Conservation (phyloP, 1,139 yeast species). For the Waltiozyma sp. region DNA sequence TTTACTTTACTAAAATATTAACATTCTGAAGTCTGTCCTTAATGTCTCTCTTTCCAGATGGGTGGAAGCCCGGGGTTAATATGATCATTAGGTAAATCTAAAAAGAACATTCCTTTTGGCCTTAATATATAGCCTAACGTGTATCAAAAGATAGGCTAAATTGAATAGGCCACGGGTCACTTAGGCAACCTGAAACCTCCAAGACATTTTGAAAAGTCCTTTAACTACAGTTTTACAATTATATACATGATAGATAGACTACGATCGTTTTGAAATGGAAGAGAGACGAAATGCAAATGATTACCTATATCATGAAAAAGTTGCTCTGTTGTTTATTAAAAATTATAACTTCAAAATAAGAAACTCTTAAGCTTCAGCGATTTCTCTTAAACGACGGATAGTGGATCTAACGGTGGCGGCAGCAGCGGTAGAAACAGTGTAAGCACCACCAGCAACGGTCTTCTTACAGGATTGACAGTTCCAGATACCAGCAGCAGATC, state of each 20-base stretch:
- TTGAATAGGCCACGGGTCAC: no score
- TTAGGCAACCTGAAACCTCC: neutral
- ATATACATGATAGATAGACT: neutral
- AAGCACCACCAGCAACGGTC: slow-evolving; percentile 99
- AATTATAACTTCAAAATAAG: slow-evolving; percentile 1
- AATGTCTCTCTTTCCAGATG: no score
- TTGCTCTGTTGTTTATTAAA: neutral
- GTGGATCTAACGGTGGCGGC: slow-evolving; percentile 99
- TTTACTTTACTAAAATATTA: no score
- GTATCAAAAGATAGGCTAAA: no score
- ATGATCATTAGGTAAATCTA: no score
- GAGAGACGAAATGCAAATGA: neutral
- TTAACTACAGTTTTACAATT: no score
- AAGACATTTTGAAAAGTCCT: no score
- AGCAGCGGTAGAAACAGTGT: slow-evolving; percentile 98
- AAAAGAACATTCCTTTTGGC: no score
- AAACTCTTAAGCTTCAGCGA: slow-evolving; percentile 87
- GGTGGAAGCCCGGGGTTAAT: no score
- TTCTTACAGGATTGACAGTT: slow-evolving; percentile 86
- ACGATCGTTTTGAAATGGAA: neutral
- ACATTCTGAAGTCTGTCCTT: no score
- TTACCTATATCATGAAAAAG: neutral
- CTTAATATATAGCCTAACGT: no score
- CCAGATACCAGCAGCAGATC: slow-evolving; percentile 99
- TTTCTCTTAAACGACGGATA: slow-evolving; percentile 99